phyloP scores from a whole-genome alignment of 495 filamentous ascomycete species.

The Podospora anserina region DNA sequence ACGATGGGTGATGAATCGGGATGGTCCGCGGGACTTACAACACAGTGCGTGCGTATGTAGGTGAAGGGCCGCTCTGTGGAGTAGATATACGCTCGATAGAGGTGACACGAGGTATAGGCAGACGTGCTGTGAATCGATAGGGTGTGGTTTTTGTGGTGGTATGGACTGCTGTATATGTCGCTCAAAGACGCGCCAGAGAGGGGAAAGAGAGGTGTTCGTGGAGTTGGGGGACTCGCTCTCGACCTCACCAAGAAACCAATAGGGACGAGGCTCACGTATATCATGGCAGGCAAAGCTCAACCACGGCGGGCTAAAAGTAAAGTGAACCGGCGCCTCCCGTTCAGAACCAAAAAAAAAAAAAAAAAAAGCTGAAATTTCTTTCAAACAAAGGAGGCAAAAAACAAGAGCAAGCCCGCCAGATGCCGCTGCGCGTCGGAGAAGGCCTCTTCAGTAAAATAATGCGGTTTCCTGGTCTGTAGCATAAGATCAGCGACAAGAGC shows the following conservation, averaged over 20 bases:
- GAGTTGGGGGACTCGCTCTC: constrained; percentile 20
- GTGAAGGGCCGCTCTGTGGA: not conserved
- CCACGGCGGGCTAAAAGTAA: constrained; percentile 9
- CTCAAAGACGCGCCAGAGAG: constrained; percentile 20
- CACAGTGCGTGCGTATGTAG: not conserved
- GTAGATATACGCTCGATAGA: constrained; percentile 1
- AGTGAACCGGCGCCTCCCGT: constrained; percentile 13
- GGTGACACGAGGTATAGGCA: constrained; percentile 8
- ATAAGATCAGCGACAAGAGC: constrained; percentile 23
- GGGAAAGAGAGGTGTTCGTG: constrained; percentile 2
- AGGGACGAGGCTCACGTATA: constrained; percentile 31
- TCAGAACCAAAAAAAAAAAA: not conserved
- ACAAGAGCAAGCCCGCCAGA: not conserved
- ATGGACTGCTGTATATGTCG: constrained; percentile 3
- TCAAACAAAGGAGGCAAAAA: constrained; percentile 3
- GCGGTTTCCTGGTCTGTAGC: constrained; percentile 11
- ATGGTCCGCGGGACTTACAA: constrained; percentile 12
- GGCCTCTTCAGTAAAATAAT: constrained; percentile 4
- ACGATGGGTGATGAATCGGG: constrained; percentile 24
- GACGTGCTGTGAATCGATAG: constrained; percentile 9
- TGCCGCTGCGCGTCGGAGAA: constrained; percentile 4
- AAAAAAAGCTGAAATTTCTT: not conserved
- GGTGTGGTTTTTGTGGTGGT: not conserved
- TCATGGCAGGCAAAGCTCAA: constrained; percentile 32
- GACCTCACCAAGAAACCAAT: constrained; percentile 29